Base-by-base conservation (phyloP, 2,329 filamentous ascomycete genomes). In the Aspergillus quadrilineatus region DNA sequence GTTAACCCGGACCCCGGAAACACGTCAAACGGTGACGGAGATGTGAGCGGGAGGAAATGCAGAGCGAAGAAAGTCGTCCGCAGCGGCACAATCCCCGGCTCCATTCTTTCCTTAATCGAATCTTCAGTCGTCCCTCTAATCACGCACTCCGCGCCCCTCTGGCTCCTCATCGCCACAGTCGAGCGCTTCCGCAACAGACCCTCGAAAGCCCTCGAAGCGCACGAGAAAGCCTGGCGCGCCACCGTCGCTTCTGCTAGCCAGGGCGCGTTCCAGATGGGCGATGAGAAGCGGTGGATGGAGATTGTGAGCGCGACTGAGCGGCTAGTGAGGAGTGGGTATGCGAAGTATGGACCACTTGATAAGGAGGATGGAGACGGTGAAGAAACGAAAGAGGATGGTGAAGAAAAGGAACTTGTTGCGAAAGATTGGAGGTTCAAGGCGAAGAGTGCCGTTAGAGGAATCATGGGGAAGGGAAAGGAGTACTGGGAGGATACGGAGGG, bases 141-240 rank as follows among this genome's bases (percentile, higher is more conserved):
- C 69, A 99, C 94, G 0, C 80, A 82, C 28, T 87, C 89, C 1
- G 83, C 87, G 0, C 83, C 86, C 28, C 83, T 96, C 1, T 97
- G 92, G 91, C 80, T 82, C 1, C 76, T 95, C 0, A 80, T 95
- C 0, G 82, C 87, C 0, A 85, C 86, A 4, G 78, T 95, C 14
- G 85, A 90, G 4, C 79, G 87, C 12, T 97, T 91, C 85, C 83
- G 86, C 6, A 76, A 83, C 2, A 88, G 89, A 52, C 89, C 88
- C 1, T 75, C 78, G 0, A 86, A 86, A 1, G 90, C 92, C 4
- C 80, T 97, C 1, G 89, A 92, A 5, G 90, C 90, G 1, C 85
- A 92, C 30, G 94, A 97, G 75, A 92, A 93, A 69, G 90, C 88
- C 0, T 99, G 93, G 92, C 84, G 94, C 2, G 85, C 89, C 0